Percentiles rank a stretch among this genome's conserved stretches.
phyloP scores from a whole-genome alignment of 2,329 filamentous ascomycete species.

The Periconia sp. region DNA sequence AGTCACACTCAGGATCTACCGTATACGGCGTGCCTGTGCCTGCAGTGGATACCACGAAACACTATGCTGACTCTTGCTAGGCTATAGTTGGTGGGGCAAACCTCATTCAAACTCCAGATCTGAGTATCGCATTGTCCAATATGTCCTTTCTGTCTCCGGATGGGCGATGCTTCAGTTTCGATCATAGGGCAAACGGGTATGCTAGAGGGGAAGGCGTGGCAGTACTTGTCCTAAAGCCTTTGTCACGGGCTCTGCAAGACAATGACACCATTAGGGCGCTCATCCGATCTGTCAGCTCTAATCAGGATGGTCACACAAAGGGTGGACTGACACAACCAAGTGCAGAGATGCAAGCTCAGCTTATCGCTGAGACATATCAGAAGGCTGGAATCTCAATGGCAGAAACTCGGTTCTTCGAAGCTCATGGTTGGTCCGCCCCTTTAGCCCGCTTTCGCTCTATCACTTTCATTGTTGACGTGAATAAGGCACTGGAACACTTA shows the following conservation, averaged over 20 bases:
- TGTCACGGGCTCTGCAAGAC: conserved; percentile 20
- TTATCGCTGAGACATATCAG: conserved; percentile 40
- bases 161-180: conserved; percentile 44
- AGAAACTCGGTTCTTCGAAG: conserved; percentile 30
- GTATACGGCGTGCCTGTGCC: too few species aligned
- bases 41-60: not conserved
- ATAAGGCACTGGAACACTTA: conserved; percentile 64
- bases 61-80: conserved; percentile 2
- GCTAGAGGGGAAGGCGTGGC: conserved; percentile 65
- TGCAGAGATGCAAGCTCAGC: conserved; percentile 51
- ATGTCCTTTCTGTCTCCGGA: conserved; percentile 38
- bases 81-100: conserved; percentile 21
- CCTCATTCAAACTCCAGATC: conserved; percentile 19
- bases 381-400: conserved; percentile 40
- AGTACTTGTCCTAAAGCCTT: conserved; percentile 31
- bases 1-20: too few species aligned
- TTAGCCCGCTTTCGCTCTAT: not conserved
- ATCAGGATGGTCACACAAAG: conserved; percentile 24
- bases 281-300: conserved; percentile 31
- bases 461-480: not conserved
- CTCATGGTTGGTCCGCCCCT: conserved; percentile 15
- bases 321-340: conserved; percentile 32
- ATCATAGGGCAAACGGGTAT: conserved; percentile 66
- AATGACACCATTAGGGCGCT: conserved; percentile 36
- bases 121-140: conserved; percentile 12